A percentile compares a stretch with the other conserved stretches of the same genome.
These are phyloP conservation scores for Boletales sp. DNA, from an alignment of 768 basidiomycete genomes.

Conservation along the genomic window DNA sequence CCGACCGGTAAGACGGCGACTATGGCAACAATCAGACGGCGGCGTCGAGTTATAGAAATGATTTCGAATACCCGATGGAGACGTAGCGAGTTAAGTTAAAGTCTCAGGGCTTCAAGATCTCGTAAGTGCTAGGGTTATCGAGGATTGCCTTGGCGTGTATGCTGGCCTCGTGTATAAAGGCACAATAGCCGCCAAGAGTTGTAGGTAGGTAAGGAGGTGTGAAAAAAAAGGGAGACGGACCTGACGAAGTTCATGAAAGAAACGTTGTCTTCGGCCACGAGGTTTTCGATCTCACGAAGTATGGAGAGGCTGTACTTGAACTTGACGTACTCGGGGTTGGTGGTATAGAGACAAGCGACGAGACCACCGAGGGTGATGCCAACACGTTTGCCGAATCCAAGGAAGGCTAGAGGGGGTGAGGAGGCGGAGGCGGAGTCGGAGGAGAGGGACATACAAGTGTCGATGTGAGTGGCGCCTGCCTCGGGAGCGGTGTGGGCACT, in stretches of 20 bases:
- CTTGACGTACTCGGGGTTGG: constrained; percentile 99
- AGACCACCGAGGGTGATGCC: constrained; percentile 98
- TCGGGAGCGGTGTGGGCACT: constrained; percentile 98
- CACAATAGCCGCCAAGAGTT: constrained; percentile 86
- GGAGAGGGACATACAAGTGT: constrained; percentile 66
- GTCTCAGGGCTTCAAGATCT: constrained; percentile 98
- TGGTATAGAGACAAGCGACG: constrained; percentile 93
- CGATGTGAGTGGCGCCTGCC: constrained; percentile 98
- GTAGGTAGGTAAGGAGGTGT: neutral
- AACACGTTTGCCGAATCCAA: constrained; percentile 98
- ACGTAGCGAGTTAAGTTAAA: constrained; percentile 98
- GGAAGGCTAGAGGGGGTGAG: constrained; percentile 55
- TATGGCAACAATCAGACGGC: constrained; percentile 24
- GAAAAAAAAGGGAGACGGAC: constrained; percentile 35
- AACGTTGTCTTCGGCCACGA: constrained; percentile 96
- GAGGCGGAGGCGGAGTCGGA: neutral
- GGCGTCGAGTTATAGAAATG: neutral
- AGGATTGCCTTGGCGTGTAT: constrained; percentile 99
- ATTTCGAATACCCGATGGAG: constrained; percentile 70
- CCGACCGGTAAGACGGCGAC: constrained; percentile 96
- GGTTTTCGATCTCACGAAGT: constrained; percentile 98
- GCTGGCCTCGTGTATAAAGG: constrained; percentile 99
- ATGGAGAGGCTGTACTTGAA: constrained; percentile 96
- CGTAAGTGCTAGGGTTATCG: constrained; percentile 98
- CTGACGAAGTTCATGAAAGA: constrained; percentile 97